Evolutionary conservation across 129 eudicot genomes (phyloP).

Genomic region (Kitagawia praeruptora): DNA sequence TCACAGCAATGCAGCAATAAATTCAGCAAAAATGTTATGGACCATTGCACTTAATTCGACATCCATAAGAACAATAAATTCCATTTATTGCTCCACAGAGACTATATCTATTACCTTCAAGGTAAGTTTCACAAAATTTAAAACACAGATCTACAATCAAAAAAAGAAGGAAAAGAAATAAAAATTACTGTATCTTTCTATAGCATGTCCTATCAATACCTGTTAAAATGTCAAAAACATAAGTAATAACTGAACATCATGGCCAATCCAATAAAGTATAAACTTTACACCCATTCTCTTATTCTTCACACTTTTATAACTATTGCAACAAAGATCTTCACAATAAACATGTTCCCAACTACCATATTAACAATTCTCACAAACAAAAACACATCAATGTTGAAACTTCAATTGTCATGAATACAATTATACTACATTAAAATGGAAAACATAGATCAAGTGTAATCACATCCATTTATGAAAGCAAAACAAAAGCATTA

Average conservation of each 20-base stretch:
- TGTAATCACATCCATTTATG: not conserved
- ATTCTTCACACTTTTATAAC: constrained; percentile 6
- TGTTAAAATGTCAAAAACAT: not conserved
- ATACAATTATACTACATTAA: not conserved
- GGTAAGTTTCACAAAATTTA: not conserved
- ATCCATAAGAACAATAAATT: constrained; percentile 3
- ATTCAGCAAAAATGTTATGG: not conserved
- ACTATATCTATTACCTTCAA: not conserved
- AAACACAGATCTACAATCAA: constrained; percentile 9
- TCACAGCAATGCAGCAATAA: constrained; percentile 7
- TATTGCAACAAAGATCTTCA: not conserved
- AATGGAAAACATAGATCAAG: not conserved
- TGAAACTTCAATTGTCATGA: not conserved
- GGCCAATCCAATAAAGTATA: not conserved
- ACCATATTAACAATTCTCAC: not conserved
- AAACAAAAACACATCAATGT: not conserved
- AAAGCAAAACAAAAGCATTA: not conserved
- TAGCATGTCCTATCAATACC: not conserved
- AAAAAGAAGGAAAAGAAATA: not conserved
- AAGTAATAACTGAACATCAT: not conserved
- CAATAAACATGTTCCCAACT: not conserved
- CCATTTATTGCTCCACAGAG: not conserved
- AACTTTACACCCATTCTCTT: constrained; percentile 1
- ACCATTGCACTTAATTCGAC: constrained; percentile 8
- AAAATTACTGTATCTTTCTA: not conserved